These are phyloP conservation scores for Cyberlindnera bimundalis DNA, from an alignment of 805 yeast genomes.

Conservation along the genomic window DNA sequence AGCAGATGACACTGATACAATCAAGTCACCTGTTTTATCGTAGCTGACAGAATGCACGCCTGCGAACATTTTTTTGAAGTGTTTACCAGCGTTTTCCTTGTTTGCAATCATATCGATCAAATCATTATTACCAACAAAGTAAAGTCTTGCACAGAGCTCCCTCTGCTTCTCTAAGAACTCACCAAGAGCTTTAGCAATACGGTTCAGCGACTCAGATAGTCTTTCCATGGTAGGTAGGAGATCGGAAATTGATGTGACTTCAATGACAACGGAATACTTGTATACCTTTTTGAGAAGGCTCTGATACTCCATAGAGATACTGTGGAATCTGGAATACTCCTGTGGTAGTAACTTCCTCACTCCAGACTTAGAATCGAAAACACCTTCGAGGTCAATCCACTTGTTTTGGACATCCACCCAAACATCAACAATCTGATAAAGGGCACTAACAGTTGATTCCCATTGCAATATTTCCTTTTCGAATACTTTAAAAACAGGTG, in stretches of 20 bases:
- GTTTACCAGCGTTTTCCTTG: conserved; percentile 51
- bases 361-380: conserved; percentile 59
- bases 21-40: conserved; percentile 32
- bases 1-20: conserved; percentile 52
- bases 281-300: conserved; percentile 46
- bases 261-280: conserved; percentile 50
- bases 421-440: conserved; percentile 51
- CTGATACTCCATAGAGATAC: conserved; percentile 59
- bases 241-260: conserved; percentile 48
- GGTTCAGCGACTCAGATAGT: conserved; percentile 50
- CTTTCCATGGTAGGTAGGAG: conserved; percentile 45
- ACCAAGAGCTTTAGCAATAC: conserved; percentile 60
- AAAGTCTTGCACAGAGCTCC: conserved; percentile 72
- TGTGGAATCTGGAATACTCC: conserved; percentile 65
- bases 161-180: conserved; percentile 82
- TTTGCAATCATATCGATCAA: conserved; percentile 78
- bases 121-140: conserved; percentile 89
- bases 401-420: conserved; percentile 89
- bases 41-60: conserved; percentile 49
- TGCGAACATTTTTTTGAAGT: conserved; percentile 66
- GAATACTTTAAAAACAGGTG: conserved; percentile 57
- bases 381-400: conserved; percentile 83
- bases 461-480: conserved; percentile 53
- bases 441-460: conserved; percentile 50
- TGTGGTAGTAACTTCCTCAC: conserved; percentile 61